Percentiles rank a stretch among this genome's conserved stretches.
These are phyloP conservation scores for Lachancea meyersii DNA, from an alignment of 805 yeast species.

Conservation along the genomic window DNA sequence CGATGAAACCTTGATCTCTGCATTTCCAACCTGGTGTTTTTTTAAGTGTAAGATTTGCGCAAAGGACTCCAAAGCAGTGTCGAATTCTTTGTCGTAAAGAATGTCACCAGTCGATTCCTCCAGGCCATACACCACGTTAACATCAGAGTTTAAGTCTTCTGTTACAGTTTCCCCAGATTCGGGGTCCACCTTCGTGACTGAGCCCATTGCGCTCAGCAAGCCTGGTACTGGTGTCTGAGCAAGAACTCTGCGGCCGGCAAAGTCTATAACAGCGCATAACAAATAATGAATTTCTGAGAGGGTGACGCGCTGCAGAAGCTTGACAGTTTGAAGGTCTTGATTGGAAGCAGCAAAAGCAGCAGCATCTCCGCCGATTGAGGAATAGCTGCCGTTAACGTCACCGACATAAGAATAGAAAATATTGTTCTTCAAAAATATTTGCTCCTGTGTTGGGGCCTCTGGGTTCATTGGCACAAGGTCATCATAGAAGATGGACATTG, in stretches of 20 bases:
- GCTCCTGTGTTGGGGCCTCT: slow-evolving; percentile 53
- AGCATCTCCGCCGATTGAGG: slow-evolving; percentile 66
- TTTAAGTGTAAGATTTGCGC: slow-evolving; percentile 76
- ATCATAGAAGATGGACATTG: slow-evolving; percentile 67
- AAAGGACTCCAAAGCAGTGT: slow-evolving; percentile 47
- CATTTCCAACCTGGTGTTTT: slow-evolving; percentile 48
- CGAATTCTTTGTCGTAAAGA: slow-evolving; percentile 47
- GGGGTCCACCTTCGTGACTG: slow-evolving; percentile 35
- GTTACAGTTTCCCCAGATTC: slow-evolving; percentile 38
- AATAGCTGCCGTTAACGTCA: slow-evolving; percentile 54
- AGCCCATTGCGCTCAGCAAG: slow-evolving; percentile 37
- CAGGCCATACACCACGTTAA: slow-evolving; percentile 67
- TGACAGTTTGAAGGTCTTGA: slow-evolving; percentile 73
- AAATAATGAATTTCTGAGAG: slow-evolving; percentile 59
- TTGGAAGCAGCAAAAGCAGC: slow-evolving; percentile 77
- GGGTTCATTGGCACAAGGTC: slow-evolving; percentile 76
- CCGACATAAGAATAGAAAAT: slow-evolving; percentile 80
- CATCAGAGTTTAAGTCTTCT: slow-evolving; percentile 33
- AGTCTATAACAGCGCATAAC: slow-evolving; percentile 83
- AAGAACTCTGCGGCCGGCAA: slow-evolving; percentile 77
- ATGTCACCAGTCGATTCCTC: slow-evolving; percentile 53
- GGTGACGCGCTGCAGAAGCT: slow-evolving; percentile 60
- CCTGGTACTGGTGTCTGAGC: slow-evolving; percentile 98
- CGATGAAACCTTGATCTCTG: slow-evolving; percentile 58
- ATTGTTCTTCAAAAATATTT: slow-evolving; percentile 71